Evolutionary conservation across 2,329 filamentous ascomycete species (phyloP).

Genomic region (Fusarium continuum): DNA sequence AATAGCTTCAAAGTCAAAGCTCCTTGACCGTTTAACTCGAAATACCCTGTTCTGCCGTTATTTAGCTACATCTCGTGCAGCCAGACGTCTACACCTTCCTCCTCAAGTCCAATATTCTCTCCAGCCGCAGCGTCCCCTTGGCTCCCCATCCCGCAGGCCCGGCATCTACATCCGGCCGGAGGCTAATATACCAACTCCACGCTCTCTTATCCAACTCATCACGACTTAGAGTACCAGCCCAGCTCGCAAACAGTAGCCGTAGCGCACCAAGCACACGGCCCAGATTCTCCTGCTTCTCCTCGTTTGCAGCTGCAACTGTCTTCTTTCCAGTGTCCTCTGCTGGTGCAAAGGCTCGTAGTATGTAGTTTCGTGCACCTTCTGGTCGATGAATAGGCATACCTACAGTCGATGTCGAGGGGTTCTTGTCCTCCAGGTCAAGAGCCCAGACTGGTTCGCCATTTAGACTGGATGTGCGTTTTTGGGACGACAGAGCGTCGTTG

Average conservation of each 20-base stretch:
- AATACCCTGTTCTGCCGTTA: background rate
- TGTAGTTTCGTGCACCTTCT: constrained; percentile 70
- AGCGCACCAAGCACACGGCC: constrained; percentile 75
- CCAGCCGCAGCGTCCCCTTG: constrained; percentile 74
- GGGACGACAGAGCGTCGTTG: constrained; percentile 62
- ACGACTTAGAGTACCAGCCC: constrained; percentile 69
- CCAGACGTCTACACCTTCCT: constrained; percentile 28
- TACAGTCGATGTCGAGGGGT: constrained; percentile 49
- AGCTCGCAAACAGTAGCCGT: constrained; percentile 77
- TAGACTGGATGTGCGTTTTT: constrained; percentile 50
- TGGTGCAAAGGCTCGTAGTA: constrained; percentile 67
- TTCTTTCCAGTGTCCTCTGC: constrained; percentile 38
- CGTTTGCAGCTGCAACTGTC: constrained; percentile 59
- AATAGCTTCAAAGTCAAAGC: no score
- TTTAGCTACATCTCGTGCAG: background rate
- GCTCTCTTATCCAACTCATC: constrained; percentile 78
- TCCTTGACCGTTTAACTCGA: background rate
- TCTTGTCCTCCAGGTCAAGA: constrained; percentile 63
- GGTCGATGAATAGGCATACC: constrained; percentile 79
- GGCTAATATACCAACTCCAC: constrained; percentile 83
- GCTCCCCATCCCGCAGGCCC: constrained; percentile 85
- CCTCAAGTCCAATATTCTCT: constrained; percentile 70
- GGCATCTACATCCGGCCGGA: constrained; percentile 78
- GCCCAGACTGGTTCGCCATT: constrained; percentile 68
- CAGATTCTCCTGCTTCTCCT: constrained; percentile 75